Evolutionary conservation across 1,284 basidiomycete genomes (phyloP), one percentile per base, ranked within the genome.

Genomic region (Heterobasidion occidentale): DNA sequence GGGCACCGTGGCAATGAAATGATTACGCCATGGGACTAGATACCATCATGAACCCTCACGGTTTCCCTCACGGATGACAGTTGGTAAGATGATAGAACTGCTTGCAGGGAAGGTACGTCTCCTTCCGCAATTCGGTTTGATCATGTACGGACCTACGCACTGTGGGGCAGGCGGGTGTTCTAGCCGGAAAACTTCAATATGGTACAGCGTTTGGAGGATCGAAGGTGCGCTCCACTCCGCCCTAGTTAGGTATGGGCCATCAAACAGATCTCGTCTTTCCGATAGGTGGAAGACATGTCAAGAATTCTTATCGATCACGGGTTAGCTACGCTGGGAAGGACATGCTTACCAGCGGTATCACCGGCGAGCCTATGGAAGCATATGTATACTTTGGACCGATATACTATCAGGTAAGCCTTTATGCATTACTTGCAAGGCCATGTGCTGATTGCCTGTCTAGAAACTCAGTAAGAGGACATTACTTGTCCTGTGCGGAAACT

Each of bases 1-100:
- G 51, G 9, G 36, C 47, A 34, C 35, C 36, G 20, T 46, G 38
- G 38, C n/a, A n/a, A 12, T 42, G 6, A 27, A 27, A 42, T 42
- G 38, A 42, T 42, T 42, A 42, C 38, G 38, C 27, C 38, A 42
- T 42, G 38, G n/a, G 38, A 42, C 38, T 74, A 86, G 97, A 99
- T 73, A 93, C 96, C 19, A 98, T 99, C 75, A 99, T 99, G 96
- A 99, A 99, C 70, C 97, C 97, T 3, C 97, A 99, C 73, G 97
- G 97, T 67, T 99, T 99, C 80, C 97, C 1, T 97, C 94, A 56
- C 93, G 97, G 55, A 99, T 99, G 96, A 98, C 97, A 36, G 97
- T 99, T 45, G 97, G 97, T 50, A 99, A 99, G 76, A 99, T 99
- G 97, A 97, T 99, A 58, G 97, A 99, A 72, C 78, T 98, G 27